Evolutionary conservation across 169 alveolate species (phyloP), one percentile per base, ranked within the genome.

Genomic region (Plasmodium ovale): DNA sequence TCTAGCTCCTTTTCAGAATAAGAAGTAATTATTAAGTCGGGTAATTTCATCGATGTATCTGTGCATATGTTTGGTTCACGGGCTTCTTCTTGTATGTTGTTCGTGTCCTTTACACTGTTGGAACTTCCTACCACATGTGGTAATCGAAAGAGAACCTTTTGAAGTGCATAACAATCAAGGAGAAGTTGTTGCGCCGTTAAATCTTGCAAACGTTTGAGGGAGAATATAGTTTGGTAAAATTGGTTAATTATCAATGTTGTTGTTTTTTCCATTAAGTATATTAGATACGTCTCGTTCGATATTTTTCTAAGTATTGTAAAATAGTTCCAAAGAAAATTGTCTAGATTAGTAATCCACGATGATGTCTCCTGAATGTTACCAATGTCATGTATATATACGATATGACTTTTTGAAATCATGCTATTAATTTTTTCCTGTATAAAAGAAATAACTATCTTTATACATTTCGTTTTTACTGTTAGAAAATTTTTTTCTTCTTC

Each of bases 181-280:
- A 93, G 77, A 54, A 93, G 68, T 39, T 93, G 96, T 72, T 93
- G 94, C 14, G 93, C 90, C 25, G 88, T 74, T 14, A 72, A 53
- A 67, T 93, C 91, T 12, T 93, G 70, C 51, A 87, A 90, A 54
- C 33, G 70, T 10, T 44, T 85, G 53, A 92, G 69, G n/a, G 95
- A 87, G 62, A 93, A 90, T 6, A 93, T 84, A 49, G 82, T 70
- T 31, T 92, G 84, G 87, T 89, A 89, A 49, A 93, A 87, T 62
- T 67, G 92, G 25, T 88, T 71, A 89, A 93, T 72, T 59, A 88
- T 92, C 16, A 85, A 54, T 14, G 95, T 51, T 10, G 94, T 73
- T 10, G 89, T 91, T 85, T 93, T 93, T 87, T 93, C 93, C 53
- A 93, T 84, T 47, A 93, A 70, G 82, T 92, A 92, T 51, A 69